Evolutionary conservation across 345 rosid genomes (phyloP), one percentile per base, ranked within the genome.

Genomic region (Aegle marmelos): DNA sequence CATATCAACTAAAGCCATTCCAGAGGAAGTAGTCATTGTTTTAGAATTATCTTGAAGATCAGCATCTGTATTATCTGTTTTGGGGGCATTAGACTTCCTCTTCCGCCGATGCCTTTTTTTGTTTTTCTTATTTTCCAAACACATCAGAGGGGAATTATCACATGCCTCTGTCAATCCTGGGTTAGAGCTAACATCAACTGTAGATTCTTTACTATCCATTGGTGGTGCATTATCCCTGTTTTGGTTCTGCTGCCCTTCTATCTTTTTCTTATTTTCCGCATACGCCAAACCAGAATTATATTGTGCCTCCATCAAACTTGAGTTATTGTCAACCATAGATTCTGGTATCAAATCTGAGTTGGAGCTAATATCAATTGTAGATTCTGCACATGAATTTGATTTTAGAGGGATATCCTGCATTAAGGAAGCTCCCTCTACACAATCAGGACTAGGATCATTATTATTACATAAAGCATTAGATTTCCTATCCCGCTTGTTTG

Each of bases 81-180:
- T 21, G 6, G 36, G 7, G 9, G 70, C 73, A 34, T 63, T 33
- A 27, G 11, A 22, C 70, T 9, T 41, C 33, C 31, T 27, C 13
- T 67, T 25, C 62, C 65, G 78, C 54, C 22, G 75, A 50, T 68
- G 41, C 75, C 17, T 79, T 61, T 58, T 82, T 25, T 45, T 78
- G 63, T 72, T 75, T 62, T 1, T 78, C 54, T 75, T 83, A 10
- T 36, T 59, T 53, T 73, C n/a, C 9, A 80, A 68, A 70, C 61
- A 24, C 73, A 14, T 66, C 36, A 39, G 21, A 54, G 72, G 72
- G 36, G 76, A 69, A 53, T 73, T 67, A 17, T 65, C 57, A 31
- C 58, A 66, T 39, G 71, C 30, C 53, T 69, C 67, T 48, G 28
- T 41, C 21, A 33, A 11, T 63, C 30, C 74, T 31, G 64, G 64